Percentiles rank a stretch among this genome's conserved stretches.
Evolutionary conservation across 2,329 filamentous ascomycete genomes (phyloP).

Genomic region (Fusarium pseudocircinatum): DNA sequence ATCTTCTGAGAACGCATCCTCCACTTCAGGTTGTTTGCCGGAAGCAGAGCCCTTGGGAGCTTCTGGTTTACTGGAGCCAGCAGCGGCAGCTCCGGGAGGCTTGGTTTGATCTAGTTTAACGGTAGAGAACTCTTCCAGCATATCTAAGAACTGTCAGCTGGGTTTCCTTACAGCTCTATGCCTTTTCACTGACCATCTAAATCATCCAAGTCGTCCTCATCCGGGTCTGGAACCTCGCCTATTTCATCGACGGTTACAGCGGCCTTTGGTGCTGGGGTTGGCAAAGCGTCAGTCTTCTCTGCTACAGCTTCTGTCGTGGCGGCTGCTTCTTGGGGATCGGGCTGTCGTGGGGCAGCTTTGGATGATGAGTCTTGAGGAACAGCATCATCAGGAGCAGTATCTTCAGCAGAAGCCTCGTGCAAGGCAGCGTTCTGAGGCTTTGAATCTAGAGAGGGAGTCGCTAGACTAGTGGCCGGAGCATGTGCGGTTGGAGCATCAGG

Average conservation of each 20-base stretch:
- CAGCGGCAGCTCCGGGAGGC: slow-evolving; percentile 38
- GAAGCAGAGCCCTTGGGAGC: slow-evolving; percentile 49
- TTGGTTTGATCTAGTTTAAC: slow-evolving; percentile 58
- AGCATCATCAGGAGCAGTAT: not conserved
- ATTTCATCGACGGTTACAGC: slow-evolving; percentile 29
- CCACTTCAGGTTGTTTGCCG: slow-evolving; percentile 32
- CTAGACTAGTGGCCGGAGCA: slow-evolving; percentile 8
- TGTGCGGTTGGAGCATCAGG: slow-evolving; percentile 12
- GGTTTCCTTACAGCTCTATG: not conserved
- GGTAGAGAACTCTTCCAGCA: slow-evolving; percentile 89
- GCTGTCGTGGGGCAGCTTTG: not conserved
- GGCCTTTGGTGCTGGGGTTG: not conserved
- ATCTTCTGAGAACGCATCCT: slow-evolving; percentile 69
- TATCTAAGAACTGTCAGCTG: slow-evolving; percentile 64
- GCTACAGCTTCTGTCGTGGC: slow-evolving; percentile 17
- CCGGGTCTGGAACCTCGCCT: slow-evolving; percentile 81
- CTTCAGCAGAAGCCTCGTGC: slow-evolving; percentile 1
- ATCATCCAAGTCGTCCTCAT: slow-evolving; percentile 92
- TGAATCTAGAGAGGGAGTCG: not conserved
- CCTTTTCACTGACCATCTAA: slow-evolving; percentile 72
- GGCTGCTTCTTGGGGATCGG: slow-evolving; percentile 1
- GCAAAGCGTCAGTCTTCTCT: slow-evolving; percentile 6
- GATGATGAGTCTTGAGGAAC: not conserved
- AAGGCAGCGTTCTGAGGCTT: not conserved
- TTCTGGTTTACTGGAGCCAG: slow-evolving; percentile 44